Conservation (phyloP, 768 basidiomycete species). For the Symmetrospora coprosmae region DNA sequence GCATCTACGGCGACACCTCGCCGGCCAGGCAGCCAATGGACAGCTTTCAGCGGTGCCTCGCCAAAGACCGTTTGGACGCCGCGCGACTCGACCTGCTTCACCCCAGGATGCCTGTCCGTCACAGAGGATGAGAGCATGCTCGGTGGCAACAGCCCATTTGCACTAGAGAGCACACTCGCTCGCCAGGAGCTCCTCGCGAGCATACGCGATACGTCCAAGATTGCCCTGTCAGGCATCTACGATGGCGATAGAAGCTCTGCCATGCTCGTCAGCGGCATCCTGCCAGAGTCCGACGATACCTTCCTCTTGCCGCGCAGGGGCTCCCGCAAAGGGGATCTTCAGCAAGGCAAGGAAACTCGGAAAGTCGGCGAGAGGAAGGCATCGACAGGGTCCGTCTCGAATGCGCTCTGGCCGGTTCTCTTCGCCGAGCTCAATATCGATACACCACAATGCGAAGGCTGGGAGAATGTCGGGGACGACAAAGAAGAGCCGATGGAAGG, state of each 20-base stretch:
- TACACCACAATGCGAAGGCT: no score
- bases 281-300: not conserved
- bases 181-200: not conserved
- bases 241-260: not conserved
- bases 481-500: not conserved
- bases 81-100: not conserved
- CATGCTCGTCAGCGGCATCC: not conserved
- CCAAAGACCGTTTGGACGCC: constrained; percentile 3
- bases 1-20: not conserved
- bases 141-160: constrained; percentile 12
- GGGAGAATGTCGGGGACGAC: no score
- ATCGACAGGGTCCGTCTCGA: no score
- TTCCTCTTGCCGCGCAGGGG: not conserved
- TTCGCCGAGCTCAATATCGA: no score
- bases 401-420: no score
- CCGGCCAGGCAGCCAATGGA: not conserved
- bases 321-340: not conserved
- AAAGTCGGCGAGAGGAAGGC: no score
- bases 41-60: not conserved
- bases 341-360: not conserved
- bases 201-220: not conserved
- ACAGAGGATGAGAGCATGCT: constrained; percentile 11
- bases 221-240: not conserved
- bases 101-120: not conserved
- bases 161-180: not conserved